Base-by-base conservation (phyloP, 2,329 filamentous ascomycete species). In the Pseudovirgaria hyperparasitica region DNA sequence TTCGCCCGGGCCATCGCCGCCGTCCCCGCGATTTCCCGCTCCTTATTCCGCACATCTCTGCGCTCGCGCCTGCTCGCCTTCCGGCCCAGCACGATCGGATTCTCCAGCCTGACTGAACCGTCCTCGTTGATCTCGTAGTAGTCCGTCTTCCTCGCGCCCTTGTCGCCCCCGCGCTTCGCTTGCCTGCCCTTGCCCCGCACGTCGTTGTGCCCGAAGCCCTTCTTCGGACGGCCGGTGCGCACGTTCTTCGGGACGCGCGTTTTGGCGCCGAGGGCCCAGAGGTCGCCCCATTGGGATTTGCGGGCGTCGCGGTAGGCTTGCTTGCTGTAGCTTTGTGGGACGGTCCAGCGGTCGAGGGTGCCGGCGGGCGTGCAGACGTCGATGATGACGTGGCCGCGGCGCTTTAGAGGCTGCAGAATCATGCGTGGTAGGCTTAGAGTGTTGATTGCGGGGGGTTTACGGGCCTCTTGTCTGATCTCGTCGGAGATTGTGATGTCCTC, bases 221-320 rank as follows among this genome's bases (percentile, higher is more conserved):
- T 42, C 42, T 52, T 27, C 45, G 50, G 46, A 7, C 35, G 48
- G 3, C 80, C 80, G 3, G 79, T 54, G 6, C 74, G 69, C 22
- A 80, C 57, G 9, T 59, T 62, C 24, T 81, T 62, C 2, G 55
- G 46, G 4, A 79, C 68, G 9, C 84, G 67, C 0, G 84, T 92
- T 65, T 96, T 96, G 13, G 86, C 87, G 0, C 90, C 90, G 1
- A 96, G 63, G 1, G 87, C 85, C 90, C 90, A 98, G 7, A 96
- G 63, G 50, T 96, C 90, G 20, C 90, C 90, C 90, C 87, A 96
- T 28, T 60, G 61, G 1, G 78, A 70, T 58, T 98, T 98, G 35
- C 90, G 74, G 19, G 90, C 90, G 48, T 96, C 90, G 42, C 81
- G 82, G 58, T 87, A 96, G 1, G 85, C 85, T 42, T 79, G 73